Percentiles rank a stretch among this genome's conserved stretches.
Conservation (phyloP, 2,329 filamentous ascomycete genomes). For the Aphanoascus verrucosus region DNA sequence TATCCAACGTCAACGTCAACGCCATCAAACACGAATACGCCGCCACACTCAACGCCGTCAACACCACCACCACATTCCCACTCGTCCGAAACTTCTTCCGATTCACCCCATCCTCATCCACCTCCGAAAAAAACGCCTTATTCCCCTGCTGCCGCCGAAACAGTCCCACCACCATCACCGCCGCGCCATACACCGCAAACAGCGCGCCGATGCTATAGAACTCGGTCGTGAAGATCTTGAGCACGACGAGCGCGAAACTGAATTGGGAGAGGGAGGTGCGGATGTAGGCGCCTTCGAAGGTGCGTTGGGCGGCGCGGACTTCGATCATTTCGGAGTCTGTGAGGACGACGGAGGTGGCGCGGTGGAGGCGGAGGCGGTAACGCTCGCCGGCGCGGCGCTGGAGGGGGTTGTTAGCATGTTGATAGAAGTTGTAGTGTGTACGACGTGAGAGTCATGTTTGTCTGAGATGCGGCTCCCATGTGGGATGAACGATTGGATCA, state of each 20-base stretch:
- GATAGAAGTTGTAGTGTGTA: no score
- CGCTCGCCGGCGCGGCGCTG: conserved; percentile 59
- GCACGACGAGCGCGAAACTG: conserved; percentile 83
- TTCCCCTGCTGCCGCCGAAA: conserved; percentile 88
- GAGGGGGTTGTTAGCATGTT: conserved; percentile 21
- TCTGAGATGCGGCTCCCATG: neutral
- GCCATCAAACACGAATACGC: conserved; percentile 52
- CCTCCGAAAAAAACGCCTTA: conserved; percentile 68
- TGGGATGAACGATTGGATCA: neutral
- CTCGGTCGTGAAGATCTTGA: conserved; percentile 92
- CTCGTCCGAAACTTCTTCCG: conserved; percentile 55
- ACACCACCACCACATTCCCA: conserved; percentile 53
- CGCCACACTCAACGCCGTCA: conserved; percentile 52
- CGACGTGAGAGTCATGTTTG: neutral
- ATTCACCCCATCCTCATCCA: conserved; percentile 49
- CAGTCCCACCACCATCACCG: conserved; percentile 69
- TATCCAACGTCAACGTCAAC: conserved; percentile 41
- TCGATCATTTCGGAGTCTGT: conserved; percentile 82
- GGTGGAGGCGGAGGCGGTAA: conserved; percentile 70
- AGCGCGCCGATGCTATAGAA: conserved; percentile 96
- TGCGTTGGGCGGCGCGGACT: conserved; percentile 86
- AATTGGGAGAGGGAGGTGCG: conserved; percentile 91
- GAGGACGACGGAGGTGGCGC: conserved; percentile 70
- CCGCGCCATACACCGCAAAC: conserved; percentile 82
- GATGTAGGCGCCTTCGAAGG: conserved; percentile 94